phyloP scores from a whole-genome alignment of 1,139 yeast genomes.

The Saccharomyces hybrid region DNA sequence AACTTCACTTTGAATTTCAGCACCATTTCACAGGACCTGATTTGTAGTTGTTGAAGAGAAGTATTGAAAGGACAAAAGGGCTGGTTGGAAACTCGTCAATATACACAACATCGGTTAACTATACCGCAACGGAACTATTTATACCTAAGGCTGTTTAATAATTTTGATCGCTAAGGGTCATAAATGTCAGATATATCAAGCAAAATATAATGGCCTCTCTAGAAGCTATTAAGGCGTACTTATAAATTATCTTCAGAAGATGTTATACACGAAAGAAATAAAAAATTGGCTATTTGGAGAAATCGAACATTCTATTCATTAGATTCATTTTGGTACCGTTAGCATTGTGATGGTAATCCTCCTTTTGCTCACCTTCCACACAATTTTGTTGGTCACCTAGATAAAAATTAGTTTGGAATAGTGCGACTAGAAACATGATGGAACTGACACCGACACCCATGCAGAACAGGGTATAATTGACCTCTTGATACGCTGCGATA shows the following conservation, averaged over 20 bases:
- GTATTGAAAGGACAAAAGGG: too few species aligned
- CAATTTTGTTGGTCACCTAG: slow-evolving; percentile 34
- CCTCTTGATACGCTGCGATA: slow-evolving; percentile 29
- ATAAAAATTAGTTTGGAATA: slow-evolving; percentile 34
- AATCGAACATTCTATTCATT: not conserved
- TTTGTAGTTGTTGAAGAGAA: too few species aligned
- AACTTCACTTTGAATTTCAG: too few species aligned
- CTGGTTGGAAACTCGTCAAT: too few species aligned
- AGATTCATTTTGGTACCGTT: slow-evolving; percentile 9
- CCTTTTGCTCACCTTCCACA: slow-evolving; percentile 26
- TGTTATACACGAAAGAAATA: not conserved
- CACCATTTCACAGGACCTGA: too few species aligned
- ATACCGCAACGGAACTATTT: too few species aligned
- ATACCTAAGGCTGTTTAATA: too few species aligned
- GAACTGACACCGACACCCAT: slow-evolving; percentile 23
- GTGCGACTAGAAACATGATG: slow-evolving; percentile 27
- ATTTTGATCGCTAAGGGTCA: too few species aligned
- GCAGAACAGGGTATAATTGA: slow-evolving; percentile 13
- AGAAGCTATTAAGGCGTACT: too few species aligned
- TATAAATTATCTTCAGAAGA: not conserved
- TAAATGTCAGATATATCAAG: too few species aligned
- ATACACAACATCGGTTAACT: too few species aligned
- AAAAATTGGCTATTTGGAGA: not conserved
- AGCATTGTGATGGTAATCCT: slow-evolving; percentile 10
- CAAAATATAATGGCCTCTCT: too few species aligned